These are phyloP conservation scores for Panaeolus papilionaceus DNA, from an alignment of 768 basidiomycete species.

Conservation along the genomic window DNA sequence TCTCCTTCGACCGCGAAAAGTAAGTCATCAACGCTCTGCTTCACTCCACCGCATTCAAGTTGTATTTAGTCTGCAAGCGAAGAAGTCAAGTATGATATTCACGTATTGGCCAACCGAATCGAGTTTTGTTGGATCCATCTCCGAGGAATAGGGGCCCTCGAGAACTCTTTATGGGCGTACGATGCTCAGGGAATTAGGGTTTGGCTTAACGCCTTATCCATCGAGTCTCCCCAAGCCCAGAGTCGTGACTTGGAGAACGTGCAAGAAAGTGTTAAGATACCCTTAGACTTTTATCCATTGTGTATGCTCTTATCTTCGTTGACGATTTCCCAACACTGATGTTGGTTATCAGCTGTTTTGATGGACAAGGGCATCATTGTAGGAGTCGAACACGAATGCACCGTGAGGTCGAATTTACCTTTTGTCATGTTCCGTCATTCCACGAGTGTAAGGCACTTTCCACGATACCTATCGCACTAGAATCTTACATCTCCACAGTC, in stretches of 20 bases:
- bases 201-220: constrained; percentile 95
- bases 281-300: constrained; percentile 93
- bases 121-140: constrained; percentile 99
- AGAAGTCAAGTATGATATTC: constrained; percentile 97
- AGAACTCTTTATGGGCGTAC: constrained; percentile 98
- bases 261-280: constrained; percentile 92
- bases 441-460: constrained; percentile 70
- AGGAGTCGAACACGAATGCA: constrained; percentile 90
- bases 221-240: constrained; percentile 61
- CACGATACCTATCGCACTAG: background rate
- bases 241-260: constrained; percentile 57
- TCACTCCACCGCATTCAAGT: background rate
- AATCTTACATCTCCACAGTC: constrained; percentile 55
- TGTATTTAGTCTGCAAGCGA: constrained; percentile 70
- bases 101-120: constrained; percentile 94
- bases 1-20: constrained; percentile 88
- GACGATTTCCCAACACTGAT: constrained; percentile 9
- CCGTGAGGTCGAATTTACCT: constrained; percentile 73
- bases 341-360: constrained; percentile 72
- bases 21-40: constrained; percentile 32
- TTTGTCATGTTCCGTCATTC: constrained; percentile 93
- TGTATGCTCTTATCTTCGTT: constrained; percentile 59
- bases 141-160: constrained; percentile 88
- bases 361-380: constrained; percentile 99
- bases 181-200: constrained; percentile 89